These are phyloP conservation scores for Pichia kudriavzevii DNA, from an alignment of 1,139 yeast species.

Conservation along the genomic window DNA sequence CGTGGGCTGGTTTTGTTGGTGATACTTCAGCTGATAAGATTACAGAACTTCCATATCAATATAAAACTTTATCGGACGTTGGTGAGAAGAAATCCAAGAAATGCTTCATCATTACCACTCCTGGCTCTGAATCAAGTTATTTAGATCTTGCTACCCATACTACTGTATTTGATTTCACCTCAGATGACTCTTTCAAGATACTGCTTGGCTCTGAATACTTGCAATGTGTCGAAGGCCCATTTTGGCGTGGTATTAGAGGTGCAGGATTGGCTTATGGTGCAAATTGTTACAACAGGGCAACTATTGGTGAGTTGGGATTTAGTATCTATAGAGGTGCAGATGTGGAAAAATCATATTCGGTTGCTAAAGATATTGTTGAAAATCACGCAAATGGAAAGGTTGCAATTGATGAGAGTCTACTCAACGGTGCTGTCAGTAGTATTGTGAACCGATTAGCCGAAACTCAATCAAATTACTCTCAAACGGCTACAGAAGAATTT, in stretches of 20 bases:
- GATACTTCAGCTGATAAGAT: constrained; percentile 13
- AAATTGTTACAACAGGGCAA: constrained; percentile 48
- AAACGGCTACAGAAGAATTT: constrained; percentile 62
- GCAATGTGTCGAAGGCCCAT: constrained; percentile 91
- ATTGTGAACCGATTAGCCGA: constrained; percentile 67
- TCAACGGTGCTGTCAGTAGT: constrained; percentile 70
- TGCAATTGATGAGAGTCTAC: constrained; percentile 47
- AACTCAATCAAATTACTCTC: constrained; percentile 49
- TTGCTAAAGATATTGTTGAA: constrained; percentile 60
- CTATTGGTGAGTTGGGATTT: constrained; percentile 60
- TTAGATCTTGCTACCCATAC: constrained; percentile 54
- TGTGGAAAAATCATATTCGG: constrained; percentile 60
- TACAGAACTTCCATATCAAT: constrained; percentile 43
- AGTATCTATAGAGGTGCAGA: constrained; percentile 81
- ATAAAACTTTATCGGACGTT: constrained; percentile 44
- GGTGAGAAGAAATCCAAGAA: constrained; percentile 48
- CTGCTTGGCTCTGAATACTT: constrained; percentile 70
- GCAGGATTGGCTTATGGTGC: constrained; percentile 94
- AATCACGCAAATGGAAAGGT: constrained; percentile 48
- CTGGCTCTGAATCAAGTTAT: constrained; percentile 86
- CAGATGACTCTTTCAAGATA: constrained; percentile 64
- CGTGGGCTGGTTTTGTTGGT: constrained; percentile 54
- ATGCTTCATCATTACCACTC: constrained; percentile 65
- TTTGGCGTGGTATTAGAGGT: constrained; percentile 96
- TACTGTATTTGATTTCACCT: constrained; percentile 50